Percentiles rank a stretch among this genome's conserved stretches.
phyloP scores from a whole-genome alignment of 2,329 filamentous ascomycete species.

The Sarocladiaceae sp. region DNA sequence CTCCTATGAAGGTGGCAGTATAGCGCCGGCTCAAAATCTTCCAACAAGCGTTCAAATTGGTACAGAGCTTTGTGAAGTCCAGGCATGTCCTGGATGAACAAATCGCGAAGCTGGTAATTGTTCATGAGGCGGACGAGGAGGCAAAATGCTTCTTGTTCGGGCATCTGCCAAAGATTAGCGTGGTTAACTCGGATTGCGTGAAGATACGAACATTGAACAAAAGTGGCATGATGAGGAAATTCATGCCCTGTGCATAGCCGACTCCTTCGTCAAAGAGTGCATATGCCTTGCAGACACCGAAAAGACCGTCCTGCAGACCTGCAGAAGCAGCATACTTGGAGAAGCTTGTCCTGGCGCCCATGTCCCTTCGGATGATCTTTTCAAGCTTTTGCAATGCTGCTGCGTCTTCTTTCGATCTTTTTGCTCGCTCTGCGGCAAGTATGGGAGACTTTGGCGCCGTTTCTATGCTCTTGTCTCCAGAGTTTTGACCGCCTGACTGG shows the following conservation, averaged over 20 bases:
- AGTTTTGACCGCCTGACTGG: slow-evolving; percentile 56
- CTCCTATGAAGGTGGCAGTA: slow-evolving; percentile 91
- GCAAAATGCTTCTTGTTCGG: slow-evolving; percentile 94
- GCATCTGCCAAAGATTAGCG: slow-evolving; percentile 58
- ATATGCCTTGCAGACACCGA: slow-evolving; percentile 96
- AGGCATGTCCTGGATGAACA: slow-evolving; percentile 95
- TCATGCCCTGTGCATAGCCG: slow-evolving; percentile 98
- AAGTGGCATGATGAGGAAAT: slow-evolving; percentile 94
- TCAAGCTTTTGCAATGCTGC: slow-evolving; percentile 76
- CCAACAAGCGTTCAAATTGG: slow-evolving; percentile 89
- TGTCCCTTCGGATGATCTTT: slow-evolving; percentile 84
- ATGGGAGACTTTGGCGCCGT: slow-evolving; percentile 58
- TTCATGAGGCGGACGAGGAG: slow-evolving; percentile 93
- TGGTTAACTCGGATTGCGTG: background rate
- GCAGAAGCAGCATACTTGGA: slow-evolving; percentile 92
- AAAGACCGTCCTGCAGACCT: slow-evolving; percentile 88
- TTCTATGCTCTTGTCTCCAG: slow-evolving; percentile 59
- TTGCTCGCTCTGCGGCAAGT: slow-evolving; percentile 64
- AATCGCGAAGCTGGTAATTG: slow-evolving; percentile 85
- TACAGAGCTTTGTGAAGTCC: slow-evolving; percentile 90
- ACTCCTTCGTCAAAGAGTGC: slow-evolving; percentile 92
- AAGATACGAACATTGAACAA: slow-evolving; percentile 75
- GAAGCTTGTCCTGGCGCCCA: slow-evolving; percentile 91
- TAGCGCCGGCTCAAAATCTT: slow-evolving; percentile 89
- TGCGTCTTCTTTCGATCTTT: slow-evolving; percentile 74